Evolutionary conservation across 805 yeast genomes (phyloP), one percentile per base, ranked within the genome.

Genomic region (Ogataea saltuana): DNA sequence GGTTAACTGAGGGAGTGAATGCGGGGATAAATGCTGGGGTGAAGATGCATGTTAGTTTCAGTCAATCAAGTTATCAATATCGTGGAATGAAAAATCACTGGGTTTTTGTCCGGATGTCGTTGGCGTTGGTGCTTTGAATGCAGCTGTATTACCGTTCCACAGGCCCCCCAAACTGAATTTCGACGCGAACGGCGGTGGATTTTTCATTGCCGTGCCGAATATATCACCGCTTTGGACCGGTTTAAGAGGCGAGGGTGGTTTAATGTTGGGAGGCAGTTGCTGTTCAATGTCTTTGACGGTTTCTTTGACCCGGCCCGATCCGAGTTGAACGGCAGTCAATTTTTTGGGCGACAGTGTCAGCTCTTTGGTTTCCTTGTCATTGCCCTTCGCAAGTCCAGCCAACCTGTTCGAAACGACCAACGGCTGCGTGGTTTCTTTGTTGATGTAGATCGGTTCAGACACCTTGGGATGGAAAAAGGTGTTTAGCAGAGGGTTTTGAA

Each of bases 241-340:
- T 21, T 38, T 45, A 15, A 7, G 6, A n/a, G 58, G 52, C 2
- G 50, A 27, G 15, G 56, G 56, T 8, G 49, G 49, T 20, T 40
- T 33, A 4, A 23, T 13, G 21, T 43, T 30, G 9, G 45, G 21
- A 2, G 53, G 54, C 7, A 49, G 34, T 25, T 50, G 57, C 23
- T 44, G 42, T 25, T 55, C 60, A 18, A 58, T 56, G 23, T 54
- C 60, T 21, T 53, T 55, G 12, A 56, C 62, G 2, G 60, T 54
- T 21, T 51, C 49, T 32, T 57, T 58, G 12, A 58, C 62, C 21
- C 62, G 46, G 7, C 62, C 62, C 11, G 46, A 26, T 11, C 58
- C 59, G 10, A 58, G 37, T 28, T 49, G 36, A 9, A 55, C 46
- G 4, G 56, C 36, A 4, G 34, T 36, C 3, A 52, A 31, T 33